These are phyloP conservation scores for Paracoccidioides lutzii DNA, from an alignment of 2,329 filamentous ascomycete genomes.

Conservation along the genomic window DNA sequence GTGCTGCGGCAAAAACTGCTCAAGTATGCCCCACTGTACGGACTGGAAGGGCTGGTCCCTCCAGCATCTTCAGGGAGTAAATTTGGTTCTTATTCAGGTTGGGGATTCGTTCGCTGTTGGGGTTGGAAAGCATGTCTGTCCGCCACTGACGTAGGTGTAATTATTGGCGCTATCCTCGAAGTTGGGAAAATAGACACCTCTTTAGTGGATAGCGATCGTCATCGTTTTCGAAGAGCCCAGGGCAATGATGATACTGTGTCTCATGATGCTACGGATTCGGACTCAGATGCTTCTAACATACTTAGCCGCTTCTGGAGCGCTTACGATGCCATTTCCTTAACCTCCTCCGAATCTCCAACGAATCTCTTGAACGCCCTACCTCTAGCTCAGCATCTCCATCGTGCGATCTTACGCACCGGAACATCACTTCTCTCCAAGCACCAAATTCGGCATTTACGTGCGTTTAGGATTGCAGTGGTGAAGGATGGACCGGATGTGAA, in stretches of 20 bases:
- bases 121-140: conserved; percentile 92
- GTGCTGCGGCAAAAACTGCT: conserved; percentile 72
- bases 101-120: conserved; percentile 96
- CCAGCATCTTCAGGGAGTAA: conserved; percentile 57
- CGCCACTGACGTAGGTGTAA: conserved; percentile 85
- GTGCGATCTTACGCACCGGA: conserved; percentile 85
- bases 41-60: conserved; percentile 84
- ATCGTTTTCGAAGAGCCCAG: conserved; percentile 7
- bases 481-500: conserved; percentile 84
- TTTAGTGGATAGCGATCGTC: conserved; percentile 15
- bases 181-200: conserved; percentile 47
- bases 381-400: conserved; percentile 76
- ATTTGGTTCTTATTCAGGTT: conserved; percentile 69
- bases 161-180: conserved; percentile 83
- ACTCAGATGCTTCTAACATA: conserved; percentile 22
- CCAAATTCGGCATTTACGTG: conserved; percentile 80
- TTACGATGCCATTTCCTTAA: conserved; percentile 43
- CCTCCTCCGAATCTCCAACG: conserved; percentile 31
- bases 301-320: conserved; percentile 44
- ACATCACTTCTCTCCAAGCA: conserved; percentile 84
- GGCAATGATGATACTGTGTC: conserved; percentile 13
- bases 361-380: conserved; percentile 62
- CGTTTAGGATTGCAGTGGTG: conserved; percentile 90
- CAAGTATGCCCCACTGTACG: conserved; percentile 86
- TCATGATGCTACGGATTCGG: conserved; percentile 11